A percentile compares a stretch with the other conserved stretches of the same genome.
These are phyloP conservation scores for Trichomonascus vanleenenianus DNA, from an alignment of 805 yeast genomes.

Conservation along the genomic window DNA sequence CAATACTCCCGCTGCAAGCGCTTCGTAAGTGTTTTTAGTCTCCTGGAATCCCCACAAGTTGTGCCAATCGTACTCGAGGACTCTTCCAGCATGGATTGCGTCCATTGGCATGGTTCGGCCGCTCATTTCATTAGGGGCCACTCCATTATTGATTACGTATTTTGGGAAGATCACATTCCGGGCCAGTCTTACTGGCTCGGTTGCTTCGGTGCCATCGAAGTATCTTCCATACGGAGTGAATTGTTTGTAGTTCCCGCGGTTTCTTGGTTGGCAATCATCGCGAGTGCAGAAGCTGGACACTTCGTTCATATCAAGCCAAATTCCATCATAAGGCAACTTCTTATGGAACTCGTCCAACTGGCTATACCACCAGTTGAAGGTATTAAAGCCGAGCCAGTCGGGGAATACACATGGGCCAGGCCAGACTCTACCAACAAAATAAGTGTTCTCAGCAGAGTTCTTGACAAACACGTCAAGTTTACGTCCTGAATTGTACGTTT, in stretches of 20 bases:
- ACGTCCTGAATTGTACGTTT: conserved; percentile 46
- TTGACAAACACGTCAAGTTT: conserved; percentile 39
- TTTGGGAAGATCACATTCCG: conserved; percentile 32
- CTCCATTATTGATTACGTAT: conserved; percentile 27
- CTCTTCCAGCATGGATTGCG: conserved; percentile 59
- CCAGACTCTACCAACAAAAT: conserved; percentile 87
- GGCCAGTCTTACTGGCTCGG: conserved; percentile 14
- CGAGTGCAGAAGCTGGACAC: conserved; percentile 51
- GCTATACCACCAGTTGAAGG: conserved; percentile 35
- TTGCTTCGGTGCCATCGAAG: background rate
- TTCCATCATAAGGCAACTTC: conserved; percentile 52
- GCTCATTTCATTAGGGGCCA: conserved; percentile 46
- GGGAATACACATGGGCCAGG: conserved; percentile 94
- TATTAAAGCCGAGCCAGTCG: conserved; percentile 63
- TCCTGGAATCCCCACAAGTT: conserved; percentile 71
- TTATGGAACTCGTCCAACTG: conserved; percentile 38
- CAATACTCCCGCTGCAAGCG: conserved; percentile 44
- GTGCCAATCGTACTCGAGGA: conserved; percentile 86
- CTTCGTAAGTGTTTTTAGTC: conserved; percentile 69
- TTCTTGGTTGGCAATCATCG: conserved; percentile 21
- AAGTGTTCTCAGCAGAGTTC: conserved; percentile 40
- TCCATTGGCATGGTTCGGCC: conserved; percentile 87
- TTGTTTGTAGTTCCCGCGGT: background rate
- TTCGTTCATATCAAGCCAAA: conserved; percentile 98
- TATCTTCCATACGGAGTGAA: background rate